Conservation (phyloP, 2,329 filamentous ascomycete species). For the Gaeumannomyces sp. region DNA sequence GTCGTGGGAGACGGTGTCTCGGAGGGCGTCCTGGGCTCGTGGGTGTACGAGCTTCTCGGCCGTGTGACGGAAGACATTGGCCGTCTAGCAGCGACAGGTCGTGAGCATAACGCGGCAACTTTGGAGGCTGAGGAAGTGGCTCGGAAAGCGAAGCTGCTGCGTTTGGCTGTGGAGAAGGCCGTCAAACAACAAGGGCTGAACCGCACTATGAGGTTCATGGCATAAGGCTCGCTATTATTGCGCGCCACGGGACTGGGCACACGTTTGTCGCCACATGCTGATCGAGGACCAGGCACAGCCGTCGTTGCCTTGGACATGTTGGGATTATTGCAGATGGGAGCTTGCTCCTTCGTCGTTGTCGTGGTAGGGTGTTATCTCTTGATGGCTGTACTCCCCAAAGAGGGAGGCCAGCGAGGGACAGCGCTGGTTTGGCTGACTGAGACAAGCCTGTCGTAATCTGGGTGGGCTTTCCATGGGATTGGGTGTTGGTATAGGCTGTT, state of each 20-base stretch:
- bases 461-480: neutral
- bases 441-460: neutral
- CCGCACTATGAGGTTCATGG: conserved; percentile 11
- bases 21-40: conserved; percentile 24
- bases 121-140: conserved; percentile 19
- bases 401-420: neutral
- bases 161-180: conserved; percentile 17
- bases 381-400: neutral
- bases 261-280: neutral
- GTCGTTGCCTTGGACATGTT: too few species aligned
- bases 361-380: neutral
- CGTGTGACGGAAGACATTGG: conserved; percentile 8
- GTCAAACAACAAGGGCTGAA: conserved; percentile 11
- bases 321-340: neutral
- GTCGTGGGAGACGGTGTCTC: conserved; percentile 18
- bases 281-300: neutral
- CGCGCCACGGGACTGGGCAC: too few species aligned
- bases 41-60: conserved; percentile 9
- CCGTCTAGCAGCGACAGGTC: conserved; percentile 23
- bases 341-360: neutral
- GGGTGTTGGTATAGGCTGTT: neutral
- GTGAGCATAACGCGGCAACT: conserved; percentile 23
- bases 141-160: conserved; percentile 18
- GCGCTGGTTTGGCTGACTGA: neutral
- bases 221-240: neutral